phyloP scores from a whole-genome alignment of 306 rosid genomes.

The Erythrophleum fordii region DNA sequence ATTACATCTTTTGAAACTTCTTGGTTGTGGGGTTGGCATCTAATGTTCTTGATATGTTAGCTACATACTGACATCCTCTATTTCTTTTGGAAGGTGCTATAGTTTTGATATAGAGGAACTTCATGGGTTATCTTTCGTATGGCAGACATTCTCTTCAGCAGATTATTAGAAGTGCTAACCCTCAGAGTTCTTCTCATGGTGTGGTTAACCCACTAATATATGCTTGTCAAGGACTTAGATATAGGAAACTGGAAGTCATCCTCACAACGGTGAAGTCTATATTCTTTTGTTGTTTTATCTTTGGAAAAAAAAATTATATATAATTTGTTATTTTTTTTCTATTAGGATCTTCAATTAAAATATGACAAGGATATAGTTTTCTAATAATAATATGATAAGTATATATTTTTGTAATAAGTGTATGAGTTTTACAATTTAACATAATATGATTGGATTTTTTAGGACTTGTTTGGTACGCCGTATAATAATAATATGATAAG shows the following conservation, averaged over 20 bases:
- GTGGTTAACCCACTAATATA: constrained; percentile 68
- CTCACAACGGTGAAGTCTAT: constrained; percentile 58
- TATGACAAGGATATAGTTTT: too few relatives aligned
- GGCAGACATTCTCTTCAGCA: constrained; percentile 69
- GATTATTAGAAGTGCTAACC: constrained; percentile 51
- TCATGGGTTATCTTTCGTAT: constrained; percentile 58
- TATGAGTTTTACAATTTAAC: too few relatives aligned
- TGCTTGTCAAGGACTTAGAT: constrained; percentile 73
- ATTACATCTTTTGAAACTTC: neutral
- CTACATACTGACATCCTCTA: constrained; percentile 1
- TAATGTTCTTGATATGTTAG: neutral
- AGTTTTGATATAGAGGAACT: neutral
- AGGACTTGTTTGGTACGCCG: too few relatives aligned
- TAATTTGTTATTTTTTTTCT: neutral
- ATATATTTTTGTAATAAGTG: too few relatives aligned
- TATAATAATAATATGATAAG: too few relatives aligned
- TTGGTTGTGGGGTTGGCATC: neutral
- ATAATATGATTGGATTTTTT: too few relatives aligned
- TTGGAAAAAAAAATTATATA: constrained; percentile 46
- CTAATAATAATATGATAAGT: too few relatives aligned
- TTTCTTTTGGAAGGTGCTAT: neutral
- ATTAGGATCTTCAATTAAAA: neutral
- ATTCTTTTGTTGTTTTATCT: neutral
- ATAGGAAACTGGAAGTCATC: constrained; percentile 80
- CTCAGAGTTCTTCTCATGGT: constrained; percentile 44